A percentile compares a stretch with the other conserved stretches of the same genome.
These are phyloP conservation scores for Ophiostoma ips DNA, from an alignment of 2,329 filamentous ascomycete genomes.

Conservation along the genomic window DNA sequence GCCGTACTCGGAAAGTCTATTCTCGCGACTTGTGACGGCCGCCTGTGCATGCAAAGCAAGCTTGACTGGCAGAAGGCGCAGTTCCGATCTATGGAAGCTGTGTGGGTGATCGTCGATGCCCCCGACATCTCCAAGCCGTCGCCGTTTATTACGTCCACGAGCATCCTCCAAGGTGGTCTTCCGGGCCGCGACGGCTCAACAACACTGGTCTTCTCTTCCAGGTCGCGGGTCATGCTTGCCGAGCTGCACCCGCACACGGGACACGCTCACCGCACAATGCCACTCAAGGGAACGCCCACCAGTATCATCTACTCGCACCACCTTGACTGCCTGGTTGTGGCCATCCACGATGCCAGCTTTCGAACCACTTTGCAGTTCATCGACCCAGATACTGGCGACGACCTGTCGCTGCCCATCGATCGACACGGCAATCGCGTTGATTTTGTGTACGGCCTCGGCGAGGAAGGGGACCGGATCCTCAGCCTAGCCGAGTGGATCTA, in stretches of 20 bases:
- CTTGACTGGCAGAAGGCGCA: slow-evolving; percentile 14
- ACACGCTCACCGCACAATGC: slow-evolving; percentile 35
- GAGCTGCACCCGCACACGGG: slow-evolving; percentile 33
- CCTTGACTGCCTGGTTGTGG: slow-evolving; percentile 41
- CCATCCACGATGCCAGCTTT: slow-evolving; percentile 26
- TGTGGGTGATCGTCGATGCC: slow-evolving; percentile 37
- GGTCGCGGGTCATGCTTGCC: slow-evolving; percentile 36
- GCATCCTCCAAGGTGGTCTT: slow-evolving; percentile 27
- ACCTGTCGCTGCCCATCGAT: slow-evolving; percentile 34
- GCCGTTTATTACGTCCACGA: slow-evolving; percentile 34
- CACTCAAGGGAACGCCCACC: slow-evolving; percentile 32
- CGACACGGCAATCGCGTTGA: slow-evolving; percentile 27
- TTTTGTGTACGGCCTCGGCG: slow-evolving; percentile 42
- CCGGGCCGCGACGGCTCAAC: slow-evolving; percentile 25
- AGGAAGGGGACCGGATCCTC: slow-evolving; percentile 43
- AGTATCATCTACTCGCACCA: slow-evolving; percentile 41
- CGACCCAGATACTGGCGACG: slow-evolving; percentile 38
- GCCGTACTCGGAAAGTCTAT: slow-evolving; percentile 17
- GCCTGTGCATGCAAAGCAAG: slow-evolving; percentile 29
- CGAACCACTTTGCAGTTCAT: slow-evolving; percentile 40
- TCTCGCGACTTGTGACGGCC: slow-evolving; percentile 36
- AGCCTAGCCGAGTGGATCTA: slow-evolving; percentile 52
- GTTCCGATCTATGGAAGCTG: slow-evolving; percentile 28
- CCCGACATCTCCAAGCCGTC: slow-evolving; percentile 31
- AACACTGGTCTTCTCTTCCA: slow-evolving; percentile 36